These are phyloP conservation scores for Wallacemonas sp. DNA, from an alignment of 208 protist genomes.

Conservation along the genomic window DNA sequence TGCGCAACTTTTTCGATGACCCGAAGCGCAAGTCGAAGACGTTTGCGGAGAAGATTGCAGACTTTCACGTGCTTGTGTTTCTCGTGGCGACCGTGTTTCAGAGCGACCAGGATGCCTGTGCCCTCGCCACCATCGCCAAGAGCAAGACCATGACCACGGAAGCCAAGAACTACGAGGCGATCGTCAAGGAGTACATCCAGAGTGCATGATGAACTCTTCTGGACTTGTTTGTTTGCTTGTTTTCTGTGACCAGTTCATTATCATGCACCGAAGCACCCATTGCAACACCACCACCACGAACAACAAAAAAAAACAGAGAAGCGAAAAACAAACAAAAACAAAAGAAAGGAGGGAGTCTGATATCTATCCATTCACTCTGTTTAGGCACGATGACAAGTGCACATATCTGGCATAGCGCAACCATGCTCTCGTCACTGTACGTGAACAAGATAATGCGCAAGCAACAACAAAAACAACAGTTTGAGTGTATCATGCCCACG, in stretches of 20 bases:
- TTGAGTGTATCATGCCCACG: too few relatives aligned
- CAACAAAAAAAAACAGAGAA: background rate
- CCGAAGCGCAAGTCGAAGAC: slow-evolving; percentile 58
- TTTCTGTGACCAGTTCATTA: too few relatives aligned
- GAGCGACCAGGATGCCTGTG: slow-evolving; percentile 52
- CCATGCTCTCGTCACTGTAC: too few relatives aligned
- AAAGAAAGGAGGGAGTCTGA: background rate
- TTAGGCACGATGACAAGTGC: too few relatives aligned
- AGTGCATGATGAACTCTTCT: slow-evolving; percentile 12
- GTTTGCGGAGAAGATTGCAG: slow-evolving; percentile 79
- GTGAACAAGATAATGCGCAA: background rate
- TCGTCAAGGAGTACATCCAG: slow-evolving; percentile 45
- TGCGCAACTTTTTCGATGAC: slow-evolving; percentile 77
- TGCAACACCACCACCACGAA: too few relatives aligned
- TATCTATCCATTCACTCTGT: background rate
- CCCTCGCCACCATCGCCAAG: slow-evolving; percentile 48
- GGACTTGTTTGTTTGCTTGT: too few relatives aligned
- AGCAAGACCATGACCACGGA: slow-evolving; percentile 39
- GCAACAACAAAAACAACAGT: background rate
- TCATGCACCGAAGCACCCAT: too few relatives aligned
- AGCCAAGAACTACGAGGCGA: slow-evolving; percentile 46
- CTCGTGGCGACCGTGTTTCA: slow-evolving; percentile 63
- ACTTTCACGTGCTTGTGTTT: slow-evolving; percentile 93
- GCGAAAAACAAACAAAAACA: background rate
- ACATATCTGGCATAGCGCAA: too few relatives aligned